Evolutionary conservation across 2,329 filamentous ascomycete species (phyloP).

Genomic region (Colletotrichum tabaci): DNA sequence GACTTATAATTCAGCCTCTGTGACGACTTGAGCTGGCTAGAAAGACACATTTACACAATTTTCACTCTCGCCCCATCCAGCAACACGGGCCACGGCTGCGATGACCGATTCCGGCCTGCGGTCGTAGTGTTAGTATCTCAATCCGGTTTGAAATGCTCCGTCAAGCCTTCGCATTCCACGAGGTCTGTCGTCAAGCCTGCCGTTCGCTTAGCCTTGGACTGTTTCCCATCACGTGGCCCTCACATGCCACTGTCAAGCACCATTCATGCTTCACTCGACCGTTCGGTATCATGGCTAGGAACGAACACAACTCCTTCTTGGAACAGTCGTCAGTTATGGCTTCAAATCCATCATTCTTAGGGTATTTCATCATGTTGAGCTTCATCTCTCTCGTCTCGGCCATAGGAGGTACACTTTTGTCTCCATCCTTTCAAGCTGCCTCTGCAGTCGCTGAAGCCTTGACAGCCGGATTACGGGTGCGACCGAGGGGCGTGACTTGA

Average conservation of each 20-base stretch:
- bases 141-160: no score
- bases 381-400: not conserved
- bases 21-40: not conserved
- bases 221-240: not conserved
- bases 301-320: not conserved
- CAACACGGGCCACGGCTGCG: not conserved
- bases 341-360: not conserved
- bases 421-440: conserved; percentile 11
- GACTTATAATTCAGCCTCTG: not conserved
- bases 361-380: not conserved
- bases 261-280: not conserved
- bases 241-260: not conserved
- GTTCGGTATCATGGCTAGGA: no score
- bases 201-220: not conserved
- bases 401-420: not conserved
- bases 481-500: not conserved
- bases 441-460: not conserved
- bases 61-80: no score
- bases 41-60: not conserved
- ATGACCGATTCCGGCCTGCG: not conserved
- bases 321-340: not conserved
- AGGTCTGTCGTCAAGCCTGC: no score
- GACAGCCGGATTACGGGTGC: not conserved
- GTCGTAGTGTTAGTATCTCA: no score
- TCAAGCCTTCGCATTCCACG: not conserved